phyloP scores from a whole-genome alignment of 129 eudicot species.

The carrot (Daucus carota) region DNA sequence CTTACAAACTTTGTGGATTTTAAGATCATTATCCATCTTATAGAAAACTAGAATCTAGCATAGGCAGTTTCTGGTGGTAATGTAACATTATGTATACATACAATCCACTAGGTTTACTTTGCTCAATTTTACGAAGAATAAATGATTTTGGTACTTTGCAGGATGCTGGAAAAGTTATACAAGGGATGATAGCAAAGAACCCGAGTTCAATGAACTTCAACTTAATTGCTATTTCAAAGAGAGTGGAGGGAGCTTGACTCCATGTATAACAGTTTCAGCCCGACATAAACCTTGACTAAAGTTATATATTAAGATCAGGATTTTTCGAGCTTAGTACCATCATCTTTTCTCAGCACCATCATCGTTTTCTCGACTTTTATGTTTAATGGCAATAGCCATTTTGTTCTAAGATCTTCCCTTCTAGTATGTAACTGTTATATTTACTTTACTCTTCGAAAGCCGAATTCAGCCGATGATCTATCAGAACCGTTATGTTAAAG shows the following conservation, averaged over 20 bases:
- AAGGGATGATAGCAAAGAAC: conserved; percentile 57
- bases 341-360: not conserved
- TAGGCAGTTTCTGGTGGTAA: not conserved
- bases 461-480: too few species aligned
- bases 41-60: not conserved
- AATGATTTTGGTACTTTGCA: conserved; percentile 16
- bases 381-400: not conserved
- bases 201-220: conserved; percentile 75
- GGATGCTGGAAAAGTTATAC: conserved; percentile 85
- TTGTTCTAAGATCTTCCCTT: not conserved
- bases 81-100: not conserved
- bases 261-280: not conserved
- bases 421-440: not conserved
- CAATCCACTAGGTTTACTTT: too few species aligned
- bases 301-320: not conserved
- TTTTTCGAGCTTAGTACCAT: not conserved
- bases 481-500: not conserved
- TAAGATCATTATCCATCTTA: not conserved
- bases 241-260: not conserved
- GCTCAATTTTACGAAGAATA: too few species aligned
- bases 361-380: not conserved
- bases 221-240: conserved; percentile 77
- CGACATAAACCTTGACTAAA: not conserved
- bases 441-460: not conserved
- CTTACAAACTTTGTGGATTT: not conserved